Evolutionary conservation across 179 eudicot species (phyloP).

Genomic region (Beta corolliflora): DNA sequence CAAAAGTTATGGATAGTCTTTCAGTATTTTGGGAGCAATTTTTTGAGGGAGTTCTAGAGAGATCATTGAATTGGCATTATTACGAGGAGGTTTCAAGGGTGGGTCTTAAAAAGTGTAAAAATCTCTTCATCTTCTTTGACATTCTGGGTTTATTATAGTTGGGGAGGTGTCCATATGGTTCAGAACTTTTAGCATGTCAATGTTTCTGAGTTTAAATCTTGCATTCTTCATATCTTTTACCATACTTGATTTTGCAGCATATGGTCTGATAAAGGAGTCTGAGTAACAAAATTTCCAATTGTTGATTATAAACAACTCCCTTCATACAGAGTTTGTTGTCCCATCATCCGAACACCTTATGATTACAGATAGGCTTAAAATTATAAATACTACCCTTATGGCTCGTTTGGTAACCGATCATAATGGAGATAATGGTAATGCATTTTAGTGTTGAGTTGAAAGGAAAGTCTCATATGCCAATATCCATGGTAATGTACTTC

Average conservation of each 20-base stretch:
- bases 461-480: too few relatives aligned
- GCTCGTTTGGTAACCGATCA: too few relatives aligned
- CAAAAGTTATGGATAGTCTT: conserved; percentile 32
- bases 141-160: conserved; percentile 25
- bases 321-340: too few relatives aligned
- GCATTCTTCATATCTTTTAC: conserved; percentile 10
- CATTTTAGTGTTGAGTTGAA: too few relatives aligned
- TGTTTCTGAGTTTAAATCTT: neutral
- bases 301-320: too few relatives aligned
- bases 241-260: neutral
- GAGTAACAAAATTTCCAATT: neutral
- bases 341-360: too few relatives aligned
- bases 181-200: conserved; percentile 8
- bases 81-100: conserved; percentile 3
- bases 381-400: too few relatives aligned
- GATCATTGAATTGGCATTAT: conserved; percentile 17
- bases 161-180: conserved; percentile 26
- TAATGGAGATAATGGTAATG: too few relatives aligned
- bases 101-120: conserved; percentile 24
- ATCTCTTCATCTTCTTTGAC: conserved; percentile 26
- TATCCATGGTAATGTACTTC: too few relatives aligned
- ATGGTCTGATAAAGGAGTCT: neutral
- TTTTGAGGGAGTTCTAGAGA: conserved; percentile 1
- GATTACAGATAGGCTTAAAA: too few relatives aligned
- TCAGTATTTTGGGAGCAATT: conserved; percentile 30